Percentiles rank a stretch among this genome's conserved stretches.
Evolutionary conservation across 2,329 filamentous ascomycete genomes (phyloP).

Genomic region (Verticillium nonalfalfae): DNA sequence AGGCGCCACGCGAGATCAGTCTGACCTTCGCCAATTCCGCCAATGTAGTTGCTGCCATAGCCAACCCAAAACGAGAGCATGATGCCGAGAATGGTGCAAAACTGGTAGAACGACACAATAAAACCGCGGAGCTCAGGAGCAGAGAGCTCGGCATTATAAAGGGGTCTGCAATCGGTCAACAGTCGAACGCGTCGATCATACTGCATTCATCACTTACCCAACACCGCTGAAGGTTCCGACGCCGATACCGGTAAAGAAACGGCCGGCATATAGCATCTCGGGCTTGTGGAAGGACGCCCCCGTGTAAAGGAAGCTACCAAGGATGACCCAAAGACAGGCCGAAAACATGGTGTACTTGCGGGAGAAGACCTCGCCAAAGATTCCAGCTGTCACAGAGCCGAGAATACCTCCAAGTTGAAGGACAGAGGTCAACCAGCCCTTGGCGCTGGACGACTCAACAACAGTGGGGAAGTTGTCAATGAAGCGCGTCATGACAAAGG

Average conservation of each 20-base stretch:
- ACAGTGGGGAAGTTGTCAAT: slow-evolving; percentile 40
- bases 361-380: slow-evolving; percentile 41
- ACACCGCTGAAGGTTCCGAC: slow-evolving; percentile 38
- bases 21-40: slow-evolving; percentile 32
- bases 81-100: slow-evolving; percentile 52
- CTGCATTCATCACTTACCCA: slow-evolving; percentile 12
- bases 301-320: slow-evolving; percentile 36
- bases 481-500: slow-evolving; percentile 46
- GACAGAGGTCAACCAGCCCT: slow-evolving; percentile 45
- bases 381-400: slow-evolving; percentile 38
- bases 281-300: slow-evolving; percentile 23
- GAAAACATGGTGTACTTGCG: slow-evolving; percentile 46
- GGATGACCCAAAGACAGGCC: slow-evolving; percentile 38
- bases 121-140: slow-evolving; percentile 59
- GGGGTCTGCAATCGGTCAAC: slow-evolving; percentile 16
- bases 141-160: slow-evolving; percentile 44
- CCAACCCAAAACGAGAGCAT: slow-evolving; percentile 41
- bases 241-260: slow-evolving; percentile 41
- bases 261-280: slow-evolving; percentile 12
- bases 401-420: slow-evolving; percentile 43
- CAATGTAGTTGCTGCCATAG: slow-evolving; percentile 40
- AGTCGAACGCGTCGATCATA: background rate
- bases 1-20: slow-evolving; percentile 35
- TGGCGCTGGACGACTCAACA: slow-evolving; percentile 35
- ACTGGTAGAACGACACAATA: slow-evolving; percentile 57